A percentile compares a stretch with the other conserved stretches of the same genome.
Evolutionary conservation across 495 filamentous ascomycete species (phyloP).

Genomic region (Terfezia boudieri): DNA sequence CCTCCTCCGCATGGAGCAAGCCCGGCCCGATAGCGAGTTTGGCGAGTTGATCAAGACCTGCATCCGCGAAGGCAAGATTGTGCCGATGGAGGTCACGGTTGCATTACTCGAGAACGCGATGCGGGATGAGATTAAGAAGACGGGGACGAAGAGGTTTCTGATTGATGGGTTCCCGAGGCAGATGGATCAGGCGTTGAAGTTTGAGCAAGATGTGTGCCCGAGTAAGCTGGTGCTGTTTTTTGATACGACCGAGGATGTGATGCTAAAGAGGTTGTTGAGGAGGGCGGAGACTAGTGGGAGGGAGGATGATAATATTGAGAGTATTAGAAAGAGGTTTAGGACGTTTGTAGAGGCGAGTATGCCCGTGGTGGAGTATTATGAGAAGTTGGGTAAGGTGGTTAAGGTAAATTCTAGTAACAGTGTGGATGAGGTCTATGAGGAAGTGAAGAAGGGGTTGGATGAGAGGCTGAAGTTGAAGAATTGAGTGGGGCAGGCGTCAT

Average conservation of each 20-base stretch:
- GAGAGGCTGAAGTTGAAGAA: not conserved
- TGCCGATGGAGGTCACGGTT: slow-evolving; percentile 97
- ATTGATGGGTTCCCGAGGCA: slow-evolving; percentile 53
- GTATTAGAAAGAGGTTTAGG: slow-evolving; percentile 83
- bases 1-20: slow-evolving; percentile 79
- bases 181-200: slow-evolving; percentile 85
- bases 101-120: slow-evolving; percentile 82
- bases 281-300: slow-evolving; percentile 79
- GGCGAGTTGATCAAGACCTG: slow-evolving; percentile 72
- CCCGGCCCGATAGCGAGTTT: slow-evolving; percentile 62
- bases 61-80: slow-evolving; percentile 83
- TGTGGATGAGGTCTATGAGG: slow-evolving; percentile 52
- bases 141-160: not conserved
- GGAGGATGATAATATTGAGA: slow-evolving; percentile 82
- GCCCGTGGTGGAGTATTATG: slow-evolving; percentile 80
- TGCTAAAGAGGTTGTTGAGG: slow-evolving; percentile 63
- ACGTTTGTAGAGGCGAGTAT: slow-evolving; percentile 89
- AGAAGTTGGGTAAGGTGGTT: slow-evolving; percentile 53
- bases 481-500: too few species aligned
- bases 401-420: slow-evolving; percentile 43
- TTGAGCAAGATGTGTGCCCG: slow-evolving; percentile 70
- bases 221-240: slow-evolving; percentile 72
- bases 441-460: slow-evolving; percentile 33
- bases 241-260: slow-evolving; percentile 69
- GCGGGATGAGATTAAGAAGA: slow-evolving; percentile 32